These are phyloP conservation scores for Heliosperma pusillum DNA, from an alignment of 148 eudicot species.

Conservation along the genomic window DNA sequence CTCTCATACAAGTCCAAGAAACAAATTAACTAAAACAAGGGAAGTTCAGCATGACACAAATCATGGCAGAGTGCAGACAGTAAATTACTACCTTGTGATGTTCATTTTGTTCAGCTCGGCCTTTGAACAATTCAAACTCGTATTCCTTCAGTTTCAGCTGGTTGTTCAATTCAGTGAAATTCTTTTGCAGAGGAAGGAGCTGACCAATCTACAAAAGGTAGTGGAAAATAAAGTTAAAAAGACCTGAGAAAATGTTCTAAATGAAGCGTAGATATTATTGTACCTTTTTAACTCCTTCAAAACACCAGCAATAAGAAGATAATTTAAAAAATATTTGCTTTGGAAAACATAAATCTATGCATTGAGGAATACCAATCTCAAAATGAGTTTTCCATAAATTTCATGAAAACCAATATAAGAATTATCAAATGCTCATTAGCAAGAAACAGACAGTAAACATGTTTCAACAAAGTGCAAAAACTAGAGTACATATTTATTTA, in stretches of 20 bases:
- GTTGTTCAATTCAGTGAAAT: constrained; percentile 62
- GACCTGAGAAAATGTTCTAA: neutral
- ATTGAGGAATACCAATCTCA: neutral
- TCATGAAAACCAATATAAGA: neutral
- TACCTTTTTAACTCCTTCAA: neutral
- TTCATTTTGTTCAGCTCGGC: constrained; percentile 89
- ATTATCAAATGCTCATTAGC: constrained; percentile 20
- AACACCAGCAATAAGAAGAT: neutral
- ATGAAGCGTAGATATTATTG: neutral
- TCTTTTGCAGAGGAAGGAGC: constrained; percentile 78
- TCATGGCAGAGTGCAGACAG: neutral
- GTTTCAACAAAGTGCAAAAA: neutral
- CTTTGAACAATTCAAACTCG: constrained; percentile 76
- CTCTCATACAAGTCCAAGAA: neutral
- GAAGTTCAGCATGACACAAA: neutral
- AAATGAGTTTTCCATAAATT: neutral
- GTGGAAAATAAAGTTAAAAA: neutral
- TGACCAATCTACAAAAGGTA: constrained; percentile 51
- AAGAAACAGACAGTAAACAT: neutral
- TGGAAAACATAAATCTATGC: neutral
- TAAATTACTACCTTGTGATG: constrained; percentile 76
- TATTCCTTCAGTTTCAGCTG: constrained; percentile 80
- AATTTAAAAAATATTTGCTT: neutral
- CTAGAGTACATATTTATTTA: neutral
- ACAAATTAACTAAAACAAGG: neutral